These are phyloP conservation scores for Geotrichum siamense DNA, from an alignment of 1,139 yeast species.

Conservation along the genomic window DNA sequence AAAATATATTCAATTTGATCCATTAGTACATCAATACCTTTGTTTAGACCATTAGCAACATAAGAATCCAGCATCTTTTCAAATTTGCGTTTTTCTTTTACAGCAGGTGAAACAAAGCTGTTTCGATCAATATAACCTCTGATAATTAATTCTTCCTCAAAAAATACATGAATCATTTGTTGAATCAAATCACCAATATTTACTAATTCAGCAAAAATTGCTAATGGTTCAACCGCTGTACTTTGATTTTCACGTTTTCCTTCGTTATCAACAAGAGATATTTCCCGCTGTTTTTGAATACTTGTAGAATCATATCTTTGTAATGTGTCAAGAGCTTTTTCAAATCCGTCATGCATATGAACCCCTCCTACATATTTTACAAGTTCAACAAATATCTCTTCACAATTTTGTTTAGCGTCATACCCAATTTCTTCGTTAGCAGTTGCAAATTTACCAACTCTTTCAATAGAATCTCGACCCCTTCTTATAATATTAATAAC, in stretches of 20 bases:
- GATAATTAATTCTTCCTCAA: constrained; percentile 71
- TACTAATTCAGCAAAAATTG: constrained; percentile 80
- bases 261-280: constrained; percentile 18
- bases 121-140: constrained; percentile 58
- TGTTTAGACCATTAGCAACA: constrained; percentile 87
- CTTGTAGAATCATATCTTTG: constrained; percentile 64
- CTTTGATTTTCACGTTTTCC: constrained; percentile 21
- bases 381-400: constrained; percentile 60
- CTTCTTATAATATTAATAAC: constrained; percentile 36
- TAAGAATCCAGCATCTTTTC: constrained; percentile 77
- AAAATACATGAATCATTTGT: constrained; percentile 88
- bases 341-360: constrained; percentile 77
- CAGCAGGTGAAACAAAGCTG: constrained; percentile 72
- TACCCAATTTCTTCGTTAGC: constrained; percentile 30
- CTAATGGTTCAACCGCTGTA: constrained; percentile 63
- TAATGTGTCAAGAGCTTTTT: constrained; percentile 64
- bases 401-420: constrained; percentile 35
- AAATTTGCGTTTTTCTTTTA: constrained; percentile 70
- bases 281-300: constrained; percentile 31
- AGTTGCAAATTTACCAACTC: constrained; percentile 32
- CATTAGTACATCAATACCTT: constrained; percentile 82
- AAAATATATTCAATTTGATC: constrained; percentile 59
- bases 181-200: constrained; percentile 88
- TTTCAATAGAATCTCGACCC: constrained; percentile 36
- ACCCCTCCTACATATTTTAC: constrained; percentile 58